Conservation (phyloP, 345 rosid genomes). For the Eucalyptus globulus region DNA sequence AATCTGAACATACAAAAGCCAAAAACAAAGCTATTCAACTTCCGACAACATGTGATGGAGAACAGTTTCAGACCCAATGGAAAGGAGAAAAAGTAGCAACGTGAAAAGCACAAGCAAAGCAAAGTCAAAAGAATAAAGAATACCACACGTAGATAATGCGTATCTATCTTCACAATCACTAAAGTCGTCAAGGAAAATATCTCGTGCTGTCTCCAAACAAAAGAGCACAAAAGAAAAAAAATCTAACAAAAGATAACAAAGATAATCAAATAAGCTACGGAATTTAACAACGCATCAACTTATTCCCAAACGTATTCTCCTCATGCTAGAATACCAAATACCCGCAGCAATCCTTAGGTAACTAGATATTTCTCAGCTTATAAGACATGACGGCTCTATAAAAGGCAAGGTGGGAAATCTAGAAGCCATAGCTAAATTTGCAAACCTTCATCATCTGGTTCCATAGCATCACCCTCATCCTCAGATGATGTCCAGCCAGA, state of each 20-base stretch:
- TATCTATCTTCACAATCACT: background rate
- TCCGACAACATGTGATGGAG: background rate
- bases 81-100: background rate
- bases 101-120: background rate
- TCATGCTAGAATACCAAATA: background rate
- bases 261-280: background rate
- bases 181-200: background rate
- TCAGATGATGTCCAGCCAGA: constrained; percentile 89
- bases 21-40: background rate
- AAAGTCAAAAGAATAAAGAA: background rate
- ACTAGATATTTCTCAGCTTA: background rate
- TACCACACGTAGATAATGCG: background rate
- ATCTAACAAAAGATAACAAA: background rate
- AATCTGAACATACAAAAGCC: constrained; percentile 7
- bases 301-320: background rate
- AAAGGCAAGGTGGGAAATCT: background rate
- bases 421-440: background rate
- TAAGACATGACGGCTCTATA: background rate
- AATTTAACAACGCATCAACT: background rate
- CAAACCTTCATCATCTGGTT: constrained; percentile 61
- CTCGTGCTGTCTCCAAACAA: background rate
- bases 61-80: background rate
- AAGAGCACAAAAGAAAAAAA: background rate
- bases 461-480: constrained; percentile 82
- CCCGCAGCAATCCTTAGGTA: background rate